Base-by-base conservation (phyloP, 2,329 filamentous ascomycete genomes). In the Zymoseptoria passerinii region DNA sequence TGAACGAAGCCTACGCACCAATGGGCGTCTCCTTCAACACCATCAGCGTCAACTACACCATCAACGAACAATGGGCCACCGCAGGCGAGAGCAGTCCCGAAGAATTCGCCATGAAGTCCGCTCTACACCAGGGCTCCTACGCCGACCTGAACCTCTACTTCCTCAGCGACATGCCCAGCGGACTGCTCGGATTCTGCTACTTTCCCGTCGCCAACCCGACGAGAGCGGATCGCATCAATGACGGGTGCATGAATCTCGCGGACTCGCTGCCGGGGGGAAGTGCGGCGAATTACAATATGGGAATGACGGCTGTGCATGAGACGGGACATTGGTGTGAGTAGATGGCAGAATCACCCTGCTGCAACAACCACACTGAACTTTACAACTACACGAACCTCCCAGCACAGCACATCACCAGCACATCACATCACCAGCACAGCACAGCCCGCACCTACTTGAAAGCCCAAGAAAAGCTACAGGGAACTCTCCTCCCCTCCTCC, bases 91-190 rank as follows among this genome's bases (percentile, higher is more conserved):
- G 76, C 63, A 76, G 76, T 58, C 61, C 76, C 18, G 61, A 57
- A 48, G 60, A 65, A 49, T 48, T 28, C 4, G 73, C 61, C 16
- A 82, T 83, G 80, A 83, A 83, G 68, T 67, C 69, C 40, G 68
- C 75, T 2, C 76, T 84, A 6, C 79, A 78, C 19, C 72, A 76
- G 63, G 81, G 81, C 53, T 76, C 67, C 48, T 83, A 83, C 68
- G 65, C 67, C 29, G 76, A 77, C 1, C 73, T 83, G 20, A 83
- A 84, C 68, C 72, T 84, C 54, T 83, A 83, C 70, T 83, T 82
- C 71, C 78, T 81, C 64, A 80, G 78, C 28, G 74, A 81, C 58
- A 73, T 83, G 8, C 59, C 63, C 48, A 63, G 57, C 40, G 66
- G 63, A 20, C 57, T 65, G 4, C 56, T 68, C 10, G 65, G 67